These are phyloP conservation scores for Ceratobasidium sp. DNA, from an alignment of 1,284 basidiomycete genomes.

Conservation along the genomic window DNA sequence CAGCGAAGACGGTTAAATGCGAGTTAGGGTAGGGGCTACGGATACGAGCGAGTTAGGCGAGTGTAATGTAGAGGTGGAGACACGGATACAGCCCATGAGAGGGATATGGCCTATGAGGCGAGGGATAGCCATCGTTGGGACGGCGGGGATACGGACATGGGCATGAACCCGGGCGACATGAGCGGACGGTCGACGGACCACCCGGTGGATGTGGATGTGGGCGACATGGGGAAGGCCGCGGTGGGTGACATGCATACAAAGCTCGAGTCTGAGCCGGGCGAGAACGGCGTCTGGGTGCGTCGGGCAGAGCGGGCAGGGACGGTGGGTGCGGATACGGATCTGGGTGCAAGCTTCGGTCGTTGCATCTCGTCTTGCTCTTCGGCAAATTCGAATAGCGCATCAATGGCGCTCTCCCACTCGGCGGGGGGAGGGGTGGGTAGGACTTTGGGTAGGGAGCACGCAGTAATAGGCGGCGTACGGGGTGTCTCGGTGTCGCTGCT, in stretches of 20 bases:
- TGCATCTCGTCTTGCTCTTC: neutral
- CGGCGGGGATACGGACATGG: neutral
- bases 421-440: slow-evolving; percentile 1
- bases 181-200: slow-evolving; percentile 3
- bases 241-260: neutral
- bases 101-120: neutral
- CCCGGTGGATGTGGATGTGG: no score
- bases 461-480: slow-evolving; percentile 2
- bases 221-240: slow-evolving; percentile 10
- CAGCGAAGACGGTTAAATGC: slow-evolving; percentile 5
- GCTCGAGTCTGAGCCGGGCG: neutral
- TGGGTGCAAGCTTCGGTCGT: neutral
- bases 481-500: slow-evolving; percentile 28
- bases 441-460: neutral
- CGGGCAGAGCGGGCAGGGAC: neutral
- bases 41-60: neutral
- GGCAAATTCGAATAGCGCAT: slow-evolving; percentile 13
- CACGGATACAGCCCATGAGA: neutral
- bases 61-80: neutral
- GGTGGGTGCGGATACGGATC: neutral
- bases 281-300: neutral
- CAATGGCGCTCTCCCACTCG: slow-evolving; percentile 31
- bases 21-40: neutral
- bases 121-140: neutral
- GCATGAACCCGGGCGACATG: slow-evolving; percentile 27